These are phyloP conservation scores for Pythium oligandrum DNA, from an alignment of 352 stramenopile genomes.

Conservation along the genomic window DNA sequence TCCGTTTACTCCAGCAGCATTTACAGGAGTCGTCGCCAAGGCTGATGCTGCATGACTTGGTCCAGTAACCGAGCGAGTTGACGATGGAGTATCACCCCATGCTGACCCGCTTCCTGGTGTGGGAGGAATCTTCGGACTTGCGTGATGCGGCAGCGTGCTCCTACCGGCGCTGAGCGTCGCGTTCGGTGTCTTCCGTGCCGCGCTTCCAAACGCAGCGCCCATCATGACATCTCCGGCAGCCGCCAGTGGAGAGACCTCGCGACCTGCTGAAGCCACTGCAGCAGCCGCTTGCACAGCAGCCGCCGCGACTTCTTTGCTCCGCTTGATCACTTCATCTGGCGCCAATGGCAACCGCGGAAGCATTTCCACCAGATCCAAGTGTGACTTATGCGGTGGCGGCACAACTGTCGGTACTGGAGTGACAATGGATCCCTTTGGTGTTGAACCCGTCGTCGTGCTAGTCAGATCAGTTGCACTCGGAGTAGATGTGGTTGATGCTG, in stretches of 20 bases:
- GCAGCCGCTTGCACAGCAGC: constrained; percentile 68
- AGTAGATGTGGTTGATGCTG: constrained; percentile 3
- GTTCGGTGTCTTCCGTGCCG: neutral
- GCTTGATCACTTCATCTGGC: constrained; percentile 84
- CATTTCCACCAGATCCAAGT: constrained; percentile 66
- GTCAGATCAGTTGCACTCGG: neutral
- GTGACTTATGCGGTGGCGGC: constrained; percentile 69
- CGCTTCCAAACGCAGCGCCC: constrained; percentile 39
- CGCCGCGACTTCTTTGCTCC: constrained; percentile 75
- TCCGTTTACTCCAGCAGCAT: constrained; percentile 10
- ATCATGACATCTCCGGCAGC: constrained; percentile 46
- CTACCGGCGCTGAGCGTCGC: too few species aligned
- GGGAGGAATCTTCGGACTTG: constrained; percentile 2
- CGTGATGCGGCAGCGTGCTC: constrained; percentile 3
- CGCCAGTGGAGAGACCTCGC: constrained; percentile 40
- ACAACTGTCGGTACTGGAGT: constrained; percentile 32
- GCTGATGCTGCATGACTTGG: neutral
- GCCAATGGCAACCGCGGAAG: constrained; percentile 42
- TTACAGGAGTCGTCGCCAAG: neutral
- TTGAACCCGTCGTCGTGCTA: neutral
- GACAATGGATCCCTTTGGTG: constrained; percentile 11
- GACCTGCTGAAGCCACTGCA: constrained; percentile 49
- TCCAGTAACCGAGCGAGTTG: too few species aligned
- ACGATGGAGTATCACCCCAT: neutral
- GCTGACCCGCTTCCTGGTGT: neutral